Evolutionary conservation across 1,284 basidiomycete species (phyloP).

Genomic region (Ustilago tritici): DNA sequence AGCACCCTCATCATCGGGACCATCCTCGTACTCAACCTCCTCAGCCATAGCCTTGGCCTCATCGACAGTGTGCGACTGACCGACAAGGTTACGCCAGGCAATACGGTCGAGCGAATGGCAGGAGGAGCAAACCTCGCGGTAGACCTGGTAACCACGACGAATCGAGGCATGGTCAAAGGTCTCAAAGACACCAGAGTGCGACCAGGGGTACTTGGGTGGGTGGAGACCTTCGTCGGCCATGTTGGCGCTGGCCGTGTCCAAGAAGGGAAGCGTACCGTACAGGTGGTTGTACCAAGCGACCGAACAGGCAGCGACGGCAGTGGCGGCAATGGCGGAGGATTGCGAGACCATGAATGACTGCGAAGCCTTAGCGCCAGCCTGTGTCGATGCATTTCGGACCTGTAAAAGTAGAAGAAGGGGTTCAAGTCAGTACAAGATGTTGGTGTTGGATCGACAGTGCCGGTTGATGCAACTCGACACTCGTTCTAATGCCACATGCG

Average conservation of each 20-base stretch:
- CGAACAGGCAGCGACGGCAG: constrained; percentile 84
- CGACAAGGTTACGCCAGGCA: constrained; percentile 99
- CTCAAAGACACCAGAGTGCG: constrained; percentile 86
- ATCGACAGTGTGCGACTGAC: constrained; percentile 94
- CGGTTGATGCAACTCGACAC: not conserved
- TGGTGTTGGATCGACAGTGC: not conserved
- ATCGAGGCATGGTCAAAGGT: constrained; percentile 96
- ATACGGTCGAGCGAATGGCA: constrained; percentile 99
- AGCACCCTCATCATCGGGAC: constrained; percentile 93
- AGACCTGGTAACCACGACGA: constrained; percentile 97
- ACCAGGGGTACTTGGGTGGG: constrained; percentile 88
- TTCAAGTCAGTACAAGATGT: constrained; percentile 24
- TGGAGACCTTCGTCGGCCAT: constrained; percentile 90
- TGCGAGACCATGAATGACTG: constrained; percentile 77
- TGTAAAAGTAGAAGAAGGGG: constrained; percentile 15
- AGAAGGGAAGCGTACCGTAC: constrained; percentile 77
- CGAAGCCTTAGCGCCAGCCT: constrained; percentile 49
- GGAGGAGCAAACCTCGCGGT: constrained; percentile 98
- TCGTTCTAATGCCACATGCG: constrained; percentile 3
- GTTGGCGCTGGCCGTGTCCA: constrained; percentile 64
- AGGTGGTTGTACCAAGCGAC: constrained; percentile 96
- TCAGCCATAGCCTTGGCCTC: constrained; percentile 93
- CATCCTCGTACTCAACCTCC: constrained; percentile 91
- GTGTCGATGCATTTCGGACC: constrained; percentile 63
- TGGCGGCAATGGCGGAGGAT: constrained; percentile 81